Percentiles rank a stretch among this genome's conserved stretches.
phyloP scores from a whole-genome alignment of 306 rosid genomes.

The Acmispon strigosus region DNA sequence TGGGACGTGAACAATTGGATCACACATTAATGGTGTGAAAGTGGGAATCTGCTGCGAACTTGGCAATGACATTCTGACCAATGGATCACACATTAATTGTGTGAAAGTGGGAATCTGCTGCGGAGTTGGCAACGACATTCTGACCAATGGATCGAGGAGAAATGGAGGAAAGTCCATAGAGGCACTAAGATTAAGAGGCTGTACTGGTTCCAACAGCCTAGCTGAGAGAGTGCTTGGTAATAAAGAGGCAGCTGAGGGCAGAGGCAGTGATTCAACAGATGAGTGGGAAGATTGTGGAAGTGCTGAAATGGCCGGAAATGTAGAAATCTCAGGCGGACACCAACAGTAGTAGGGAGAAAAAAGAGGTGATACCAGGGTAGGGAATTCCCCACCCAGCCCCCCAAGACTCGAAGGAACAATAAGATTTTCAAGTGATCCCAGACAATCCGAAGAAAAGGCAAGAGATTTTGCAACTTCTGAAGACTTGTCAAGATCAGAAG shows the following conservation, averaged over 20 bases:
- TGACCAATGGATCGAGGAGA: slow-evolving; percentile 65
- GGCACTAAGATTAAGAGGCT: slow-evolving; percentile 45
- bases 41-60: slow-evolving; percentile 82
- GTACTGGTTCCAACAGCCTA: slow-evolving; percentile 49
- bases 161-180: slow-evolving; percentile 69
- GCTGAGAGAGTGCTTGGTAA: slow-evolving; percentile 48
- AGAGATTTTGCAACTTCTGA: slow-evolving; percentile 26
- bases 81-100: slow-evolving; percentile 84
- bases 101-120: slow-evolving; percentile 90
- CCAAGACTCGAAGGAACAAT: slow-evolving; percentile 36
- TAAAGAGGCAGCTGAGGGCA: slow-evolving; percentile 60
- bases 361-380: slow-evolving; percentile 51
- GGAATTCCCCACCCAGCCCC: slow-evolving; percentile 36
- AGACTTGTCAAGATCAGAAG: slow-evolving; percentile 35
- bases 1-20: slow-evolving; percentile 89
- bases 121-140: slow-evolving; percentile 57
- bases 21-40: slow-evolving; percentile 89
- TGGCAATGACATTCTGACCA: slow-evolving; percentile 53
- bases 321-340: slow-evolving; percentile 69
- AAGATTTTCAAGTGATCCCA: slow-evolving; percentile 56
- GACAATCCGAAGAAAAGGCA: slow-evolving; percentile 40
- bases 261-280: slow-evolving; percentile 27
- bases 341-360: slow-evolving; percentile 89
- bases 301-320: slow-evolving; percentile 41
- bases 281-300: slow-evolving; percentile 34